Evolutionary conservation across 2,329 filamentous ascomycete genomes (phyloP).

Genomic region (Ambrosiella beaveri): DNA sequence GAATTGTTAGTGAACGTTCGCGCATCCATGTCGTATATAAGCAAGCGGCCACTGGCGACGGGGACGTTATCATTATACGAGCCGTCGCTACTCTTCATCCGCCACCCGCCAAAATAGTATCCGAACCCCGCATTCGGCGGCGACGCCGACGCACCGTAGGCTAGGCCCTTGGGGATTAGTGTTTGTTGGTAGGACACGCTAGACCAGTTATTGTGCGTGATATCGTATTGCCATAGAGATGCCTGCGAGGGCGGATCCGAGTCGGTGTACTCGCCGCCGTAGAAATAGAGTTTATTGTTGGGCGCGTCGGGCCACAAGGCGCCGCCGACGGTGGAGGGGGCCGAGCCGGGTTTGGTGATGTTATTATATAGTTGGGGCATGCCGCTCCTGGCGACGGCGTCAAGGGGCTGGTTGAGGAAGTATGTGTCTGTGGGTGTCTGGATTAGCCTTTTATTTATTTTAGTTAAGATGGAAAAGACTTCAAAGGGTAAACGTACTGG

Average conservation of each 20-base stretch:
- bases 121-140: conserved; percentile 36
- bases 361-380: conserved; percentile 39
- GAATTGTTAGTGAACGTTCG: conserved; percentile 35
- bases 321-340: conserved; percentile 31
- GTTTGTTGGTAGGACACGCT: conserved; percentile 22
- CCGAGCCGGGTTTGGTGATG: conserved; percentile 38
- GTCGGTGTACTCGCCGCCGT: conserved; percentile 40
- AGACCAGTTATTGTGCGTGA: conserved; percentile 38
- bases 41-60: conserved; percentile 32
- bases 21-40: conserved; percentile 38
- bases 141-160: conserved; percentile 39
- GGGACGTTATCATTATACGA: conserved; percentile 30
- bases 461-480: not conserved
- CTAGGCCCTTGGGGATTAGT: conserved; percentile 23
- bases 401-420: conserved; percentile 40
- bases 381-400: conserved; percentile 24
- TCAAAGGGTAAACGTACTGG: conserved; percentile 29
- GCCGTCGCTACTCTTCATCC: conserved; percentile 34
- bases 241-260: conserved; percentile 26
- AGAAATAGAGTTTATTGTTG: conserved; percentile 47
- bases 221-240: conserved; percentile 38
- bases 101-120: conserved; percentile 47
- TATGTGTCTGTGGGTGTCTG: conserved; percentile 15
- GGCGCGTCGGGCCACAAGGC: conserved; percentile 42
- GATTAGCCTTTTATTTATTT: not conserved